Base-by-base conservation (phyloP, 768 basidiomycete species). In the Cystobasidiopsis lactophilus region DNA sequence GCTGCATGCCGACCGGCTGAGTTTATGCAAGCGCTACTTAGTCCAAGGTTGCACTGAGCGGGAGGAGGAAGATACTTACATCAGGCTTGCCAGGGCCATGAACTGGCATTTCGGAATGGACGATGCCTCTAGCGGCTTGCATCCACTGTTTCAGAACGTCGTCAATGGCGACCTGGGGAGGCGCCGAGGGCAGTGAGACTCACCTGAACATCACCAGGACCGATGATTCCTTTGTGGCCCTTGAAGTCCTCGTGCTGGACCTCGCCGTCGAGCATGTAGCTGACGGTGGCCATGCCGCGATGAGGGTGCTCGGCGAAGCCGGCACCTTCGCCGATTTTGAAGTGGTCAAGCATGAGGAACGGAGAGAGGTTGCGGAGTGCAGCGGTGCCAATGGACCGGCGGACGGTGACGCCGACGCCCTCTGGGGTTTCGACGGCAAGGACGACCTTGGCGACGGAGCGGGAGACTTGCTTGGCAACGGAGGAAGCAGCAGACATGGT, bases 181-280 rank as follows among this genome's bases (percentile, higher is more conserved):
- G 38, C 19, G 19, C 19, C 65, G 88, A 91, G 91, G 85, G 88
- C 41, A 43, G 41, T n/a, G n/a, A n/a, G n/a, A n/a, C n/a, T n/a
- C n/a, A n/a, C 93, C 63, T 95, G 89, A 1, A 93, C 79, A 46
- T 86, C 91, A 3, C 89, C 89, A 9, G 78, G 55, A 19, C 63
- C 63, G 21, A 70, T 64, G 9, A 61, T 65, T n/a, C 82, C 83
- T 54, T 77, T 75, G 65, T 88, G 82, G 1, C 84, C 89, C 2
- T 77, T 78, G 23, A 84, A 89, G 64, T 95, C 91, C 67, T 96
- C 91, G 59, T 96, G 91, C 51, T 74, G 71, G 60, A 79, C 80
- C 24, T 57, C 38, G 11, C 62, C 86, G 69, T 83, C 72, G 0
- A 86, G 70, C 77, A 93, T 80, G 66, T 91, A 91, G 0, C 86